Evolutionary conservation across 1,139 yeast genomes (phyloP), one percentile per base, ranked within the genome.

Genomic region (Blastobotrys illinoisensis): DNA sequence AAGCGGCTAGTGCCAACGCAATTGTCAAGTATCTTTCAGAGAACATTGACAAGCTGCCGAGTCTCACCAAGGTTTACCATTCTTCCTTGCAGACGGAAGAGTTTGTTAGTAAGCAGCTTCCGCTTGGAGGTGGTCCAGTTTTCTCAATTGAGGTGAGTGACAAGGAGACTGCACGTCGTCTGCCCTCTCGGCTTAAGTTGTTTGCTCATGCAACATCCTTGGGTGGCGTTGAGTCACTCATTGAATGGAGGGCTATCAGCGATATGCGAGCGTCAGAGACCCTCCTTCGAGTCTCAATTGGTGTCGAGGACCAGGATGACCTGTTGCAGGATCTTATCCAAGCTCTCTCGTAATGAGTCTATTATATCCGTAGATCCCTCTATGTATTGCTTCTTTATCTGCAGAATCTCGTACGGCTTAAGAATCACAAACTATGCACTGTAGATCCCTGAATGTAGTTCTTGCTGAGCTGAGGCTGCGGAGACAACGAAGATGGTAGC

Each of bases 201-300:
- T 89, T 90, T 73, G 84, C 84, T 59, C 97, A 91, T 71, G 96
- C 97, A 1, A 90, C 97, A 0, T 88, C 96, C 5, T 75, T 91
- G 28, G 97, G 97, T 45, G 96, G 97, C n/a, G 88, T 87, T 5
- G 97, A 91, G 69, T 86, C 95, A 54, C 75, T 90, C 63, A 82
- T 90, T 57, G 97, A 91, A 70, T 89, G 97, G 96, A 80, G 97
- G 66, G 85, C 89, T 1, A 67, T 90, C 72, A 78, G 88, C 50
- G 97, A 89, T 65, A 68, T 77, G 1, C 64, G 71, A 2, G 84
- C 83, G 13, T 72, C 79, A 43, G 78, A 80, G 23, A 77, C 79
- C 1, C 69, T 89, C 45, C 71, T 90, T 49, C 79, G 97, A 67
- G 72, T 90, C 4, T 86, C 95, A 56, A 76, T 87, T 52, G 98